phyloP scores from a whole-genome alignment of 805 yeast species.

The Suhomyces tanzawaensis region DNA sequence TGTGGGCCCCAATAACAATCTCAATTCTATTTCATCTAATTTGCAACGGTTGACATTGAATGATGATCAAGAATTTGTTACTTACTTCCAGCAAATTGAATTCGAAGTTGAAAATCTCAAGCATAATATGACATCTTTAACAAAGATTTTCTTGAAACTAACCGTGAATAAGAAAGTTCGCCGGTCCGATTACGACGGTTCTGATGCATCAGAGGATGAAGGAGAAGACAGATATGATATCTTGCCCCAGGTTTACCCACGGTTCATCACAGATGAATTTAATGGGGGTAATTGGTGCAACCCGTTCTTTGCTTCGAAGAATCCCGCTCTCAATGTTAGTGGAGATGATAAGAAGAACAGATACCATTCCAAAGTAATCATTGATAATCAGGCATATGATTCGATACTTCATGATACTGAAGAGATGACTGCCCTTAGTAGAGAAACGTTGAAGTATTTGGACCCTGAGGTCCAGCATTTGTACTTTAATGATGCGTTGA shows the following conservation, averaged over 20 bases:
- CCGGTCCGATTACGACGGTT: constrained; percentile 35
- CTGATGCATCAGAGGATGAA: constrained; percentile 33
- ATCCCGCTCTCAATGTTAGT: constrained; percentile 37
- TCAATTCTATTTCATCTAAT: constrained; percentile 1
- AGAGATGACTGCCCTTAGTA: constrained; percentile 37
- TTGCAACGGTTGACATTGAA: constrained; percentile 3
- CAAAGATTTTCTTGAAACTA: constrained; percentile 29
- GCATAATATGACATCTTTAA: constrained; percentile 26
- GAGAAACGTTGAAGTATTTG: constrained; percentile 42
- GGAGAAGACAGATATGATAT: constrained; percentile 35
- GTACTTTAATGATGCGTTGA: constrained; percentile 32
- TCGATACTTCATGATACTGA: constrained; percentile 33
- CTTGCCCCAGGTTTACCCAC: constrained; percentile 67
- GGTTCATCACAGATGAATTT: constrained; percentile 62
- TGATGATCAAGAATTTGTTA: constrained; percentile 11
- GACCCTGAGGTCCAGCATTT: constrained; percentile 35
- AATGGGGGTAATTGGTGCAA: constrained; percentile 81
- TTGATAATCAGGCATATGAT: constrained; percentile 49
- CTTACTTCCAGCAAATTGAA: constrained; percentile 39
- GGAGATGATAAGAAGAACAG: constrained; percentile 43
- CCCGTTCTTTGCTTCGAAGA: constrained; percentile 51
- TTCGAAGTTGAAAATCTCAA: constrained; percentile 38
- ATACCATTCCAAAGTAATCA: constrained; percentile 44
- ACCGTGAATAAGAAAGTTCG: constrained; percentile 32
- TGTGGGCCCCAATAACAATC: not conserved